phyloP scores from a whole-genome alignment of 371 early-diverging fungal species.

The Actinomucor elegans region DNA sequence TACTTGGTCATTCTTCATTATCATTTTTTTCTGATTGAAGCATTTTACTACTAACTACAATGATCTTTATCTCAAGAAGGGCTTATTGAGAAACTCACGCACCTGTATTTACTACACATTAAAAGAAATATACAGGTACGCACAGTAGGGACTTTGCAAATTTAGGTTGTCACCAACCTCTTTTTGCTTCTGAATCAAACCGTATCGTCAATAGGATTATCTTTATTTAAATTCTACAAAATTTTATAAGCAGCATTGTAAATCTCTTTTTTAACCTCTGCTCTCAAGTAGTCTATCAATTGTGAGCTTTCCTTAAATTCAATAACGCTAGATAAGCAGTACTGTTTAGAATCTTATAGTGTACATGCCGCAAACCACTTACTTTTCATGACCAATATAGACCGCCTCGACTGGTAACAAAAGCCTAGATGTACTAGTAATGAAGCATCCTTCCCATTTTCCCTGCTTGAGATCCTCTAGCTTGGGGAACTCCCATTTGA shows the following conservation, averaged over 20 bases:
- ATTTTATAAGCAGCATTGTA: constrained; percentile 13
- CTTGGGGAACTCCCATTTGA: constrained; percentile 49
- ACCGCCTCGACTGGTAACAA: constrained; percentile 53
- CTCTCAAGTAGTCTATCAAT: constrained; percentile 28
- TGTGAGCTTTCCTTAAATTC: constrained; percentile 32
- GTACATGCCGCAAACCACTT: background rate
- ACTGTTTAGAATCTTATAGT: background rate
- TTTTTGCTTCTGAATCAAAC: too few species aligned
- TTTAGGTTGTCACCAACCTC: too few species aligned
- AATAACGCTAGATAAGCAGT: constrained; percentile 23
- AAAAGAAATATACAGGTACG: too few species aligned
- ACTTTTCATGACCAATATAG: constrained; percentile 37
- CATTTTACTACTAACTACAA: too few species aligned
- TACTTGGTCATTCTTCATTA: too few species aligned
- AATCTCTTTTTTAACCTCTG: constrained; percentile 35
- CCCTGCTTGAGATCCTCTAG: constrained; percentile 38
- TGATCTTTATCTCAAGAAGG: too few species aligned
- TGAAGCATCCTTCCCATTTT: constrained; percentile 59
- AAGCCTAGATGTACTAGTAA: constrained; percentile 62
- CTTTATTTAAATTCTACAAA: too few species aligned
- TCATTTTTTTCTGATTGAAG: too few species aligned
- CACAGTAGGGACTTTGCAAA: too few species aligned
- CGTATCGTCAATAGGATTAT: too few species aligned
- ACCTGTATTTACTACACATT: too few species aligned
- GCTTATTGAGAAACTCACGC: too few species aligned